Conservation (phyloP, 2,329 filamentous ascomycete genomes). For the Aspergillus vadensis region DNA sequence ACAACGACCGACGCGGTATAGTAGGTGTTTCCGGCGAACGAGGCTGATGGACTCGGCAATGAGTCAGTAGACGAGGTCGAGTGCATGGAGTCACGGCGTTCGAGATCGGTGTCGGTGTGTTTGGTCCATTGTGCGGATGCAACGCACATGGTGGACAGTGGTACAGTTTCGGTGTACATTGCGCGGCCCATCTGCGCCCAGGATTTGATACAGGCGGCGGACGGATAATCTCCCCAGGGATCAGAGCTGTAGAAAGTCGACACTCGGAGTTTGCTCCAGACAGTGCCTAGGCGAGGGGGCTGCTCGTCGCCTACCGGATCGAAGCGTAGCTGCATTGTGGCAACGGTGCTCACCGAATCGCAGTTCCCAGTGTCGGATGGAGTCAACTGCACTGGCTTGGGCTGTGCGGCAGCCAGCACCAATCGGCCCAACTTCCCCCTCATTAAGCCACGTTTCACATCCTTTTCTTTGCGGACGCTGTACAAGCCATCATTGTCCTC, state of each 20-base stretch:
- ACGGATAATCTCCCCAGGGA: slow-evolving; percentile 55
- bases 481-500: slow-evolving; percentile 52
- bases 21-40: slow-evolving; percentile 52
- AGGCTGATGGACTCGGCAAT: slow-evolving; percentile 36
- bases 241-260: slow-evolving; percentile 58
- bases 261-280: slow-evolving; percentile 59
- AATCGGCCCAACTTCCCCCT: slow-evolving; percentile 59
- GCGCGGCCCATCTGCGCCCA: slow-evolving; percentile 50
- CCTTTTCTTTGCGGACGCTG: slow-evolving; percentile 59
- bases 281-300: slow-evolving; percentile 56
- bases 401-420: slow-evolving; percentile 60
- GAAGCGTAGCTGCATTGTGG: slow-evolving; percentile 61
- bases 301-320: slow-evolving; percentile 56
- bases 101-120: slow-evolving; percentile 41
- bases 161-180: slow-evolving; percentile 55
- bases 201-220: slow-evolving; percentile 42
- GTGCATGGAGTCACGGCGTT: slow-evolving; percentile 31
- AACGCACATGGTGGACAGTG: slow-evolving; percentile 58
- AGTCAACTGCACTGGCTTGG: slow-evolving; percentile 56
- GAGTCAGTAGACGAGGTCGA: slow-evolving; percentile 34
- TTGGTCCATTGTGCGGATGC: slow-evolving; percentile 60
- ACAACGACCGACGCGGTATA: slow-evolving; percentile 66
- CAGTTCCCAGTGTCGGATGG: slow-evolving; percentile 39
- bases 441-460: slow-evolving; percentile 63
- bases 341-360: slow-evolving; percentile 54